Conservation (phyloP, 1,284 basidiomycete species). For the Microbotryum violaceum region DNA sequence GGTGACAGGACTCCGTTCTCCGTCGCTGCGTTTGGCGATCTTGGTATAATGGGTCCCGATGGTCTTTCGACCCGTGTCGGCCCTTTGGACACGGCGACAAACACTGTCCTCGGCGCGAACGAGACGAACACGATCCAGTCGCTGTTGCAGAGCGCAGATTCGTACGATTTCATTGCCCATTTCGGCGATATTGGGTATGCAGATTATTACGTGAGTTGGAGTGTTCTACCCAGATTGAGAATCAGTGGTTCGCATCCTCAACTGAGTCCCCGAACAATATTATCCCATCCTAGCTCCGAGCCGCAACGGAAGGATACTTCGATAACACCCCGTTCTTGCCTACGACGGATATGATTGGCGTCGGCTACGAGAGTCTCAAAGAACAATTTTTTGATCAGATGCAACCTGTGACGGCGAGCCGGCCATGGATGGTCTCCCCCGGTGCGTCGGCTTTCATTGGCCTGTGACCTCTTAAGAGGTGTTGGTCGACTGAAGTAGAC, state of each 20-base stretch:
- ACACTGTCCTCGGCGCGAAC: conserved; percentile 24
- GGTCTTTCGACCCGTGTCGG: conserved; percentile 32
- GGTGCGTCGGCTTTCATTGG: conserved; percentile 11
- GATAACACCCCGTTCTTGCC: conserved; percentile 15
- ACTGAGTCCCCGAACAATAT: too few species aligned
- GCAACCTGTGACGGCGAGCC: conserved; percentile 29
- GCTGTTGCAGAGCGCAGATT: conserved; percentile 31
- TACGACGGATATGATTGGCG: conserved; percentile 20
- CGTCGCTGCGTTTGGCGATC: conserved; percentile 33
- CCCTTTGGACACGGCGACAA: conserved; percentile 26
- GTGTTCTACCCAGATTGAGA: too few species aligned
- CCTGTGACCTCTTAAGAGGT: too few species aligned
- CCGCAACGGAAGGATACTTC: conserved; percentile 31
- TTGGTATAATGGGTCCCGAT: conserved; percentile 38
- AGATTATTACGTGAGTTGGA: conserved; percentile 29
- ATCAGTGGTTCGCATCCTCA: too few species aligned
- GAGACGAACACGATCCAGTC: conserved; percentile 39
- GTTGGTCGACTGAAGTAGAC: neutral
- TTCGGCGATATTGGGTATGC: conserved; percentile 36
- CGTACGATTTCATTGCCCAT: conserved; percentile 33
- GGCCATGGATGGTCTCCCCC: conserved; percentile 36
- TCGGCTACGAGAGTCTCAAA: conserved; percentile 36
- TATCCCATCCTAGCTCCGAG: conserved; percentile 17
- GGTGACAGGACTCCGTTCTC: conserved; percentile 31
- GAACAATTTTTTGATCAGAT: conserved; percentile 39